phyloP scores from a whole-genome alignment of 345 rosid genomes.

The Streptanthus diversifolius region DNA sequence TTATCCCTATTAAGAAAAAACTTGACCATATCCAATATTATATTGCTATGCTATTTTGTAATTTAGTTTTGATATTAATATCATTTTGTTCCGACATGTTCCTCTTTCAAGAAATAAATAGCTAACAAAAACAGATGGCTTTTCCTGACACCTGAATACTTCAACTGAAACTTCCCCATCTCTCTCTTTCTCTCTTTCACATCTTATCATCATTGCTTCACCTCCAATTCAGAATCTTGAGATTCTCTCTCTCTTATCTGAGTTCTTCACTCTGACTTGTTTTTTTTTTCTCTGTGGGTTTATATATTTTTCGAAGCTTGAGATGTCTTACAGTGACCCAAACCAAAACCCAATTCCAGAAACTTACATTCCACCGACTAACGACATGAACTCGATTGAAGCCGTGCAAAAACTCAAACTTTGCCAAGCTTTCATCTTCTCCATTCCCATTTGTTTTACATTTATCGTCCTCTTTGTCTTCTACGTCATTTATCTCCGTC shows the following conservation, averaged over 20 bases:
- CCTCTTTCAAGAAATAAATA: neutral
- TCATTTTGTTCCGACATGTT: constrained; percentile 8
- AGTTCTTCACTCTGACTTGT: neutral
- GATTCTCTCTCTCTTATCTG: constrained; percentile 1
- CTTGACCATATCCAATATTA: neutral
- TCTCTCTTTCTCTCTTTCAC: constrained; percentile 6
- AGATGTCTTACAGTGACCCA: constrained; percentile 44
- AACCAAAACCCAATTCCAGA: constrained; percentile 30
- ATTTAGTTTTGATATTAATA: neutral
- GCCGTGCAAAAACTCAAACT: constrained; percentile 39
- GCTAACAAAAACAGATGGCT: neutral
- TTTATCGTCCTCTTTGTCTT: constrained; percentile 62
- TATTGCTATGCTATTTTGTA: neutral
- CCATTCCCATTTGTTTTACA: constrained; percentile 65
- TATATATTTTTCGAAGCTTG: too few relatives aligned
- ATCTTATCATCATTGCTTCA: constrained; percentile 13
- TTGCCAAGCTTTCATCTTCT: constrained; percentile 63
- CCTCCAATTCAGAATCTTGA: neutral
- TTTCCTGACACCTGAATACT: constrained; percentile 25
- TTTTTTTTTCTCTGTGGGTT: too few relatives aligned
- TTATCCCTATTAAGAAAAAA: neutral
- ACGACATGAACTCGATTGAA: constrained; percentile 39
- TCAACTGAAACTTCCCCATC: constrained; percentile 12
- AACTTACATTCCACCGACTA: constrained; percentile 17
- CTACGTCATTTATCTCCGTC: constrained; percentile 72